phyloP scores from a whole-genome alignment of 257 asterid species.

The Solanum peruvianum region DNA sequence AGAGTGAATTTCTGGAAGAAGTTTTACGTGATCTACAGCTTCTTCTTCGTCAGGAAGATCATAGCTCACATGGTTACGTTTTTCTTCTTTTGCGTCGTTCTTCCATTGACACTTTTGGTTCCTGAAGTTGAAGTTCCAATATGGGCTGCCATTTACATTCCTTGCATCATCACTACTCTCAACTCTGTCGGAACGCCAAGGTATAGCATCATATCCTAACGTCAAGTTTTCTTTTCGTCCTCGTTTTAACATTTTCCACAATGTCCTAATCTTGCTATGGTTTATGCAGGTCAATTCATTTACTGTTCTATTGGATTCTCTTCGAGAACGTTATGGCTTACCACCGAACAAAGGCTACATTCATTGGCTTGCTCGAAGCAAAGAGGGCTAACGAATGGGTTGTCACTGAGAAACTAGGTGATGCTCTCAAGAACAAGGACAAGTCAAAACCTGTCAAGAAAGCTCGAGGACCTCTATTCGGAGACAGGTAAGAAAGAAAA shows the following conservation, averaged over 20 bases:
- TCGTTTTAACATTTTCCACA: no score
- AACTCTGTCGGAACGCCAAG: slow-evolving; percentile 96
- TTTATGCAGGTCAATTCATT: slow-evolving; percentile 68
- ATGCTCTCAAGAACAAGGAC: slow-evolving; percentile 54
- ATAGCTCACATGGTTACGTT: slow-evolving; percentile 90
- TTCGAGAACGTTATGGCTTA: slow-evolving; percentile 94
- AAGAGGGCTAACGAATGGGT: slow-evolving; percentile 95
- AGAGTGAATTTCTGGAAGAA: slow-evolving; percentile 75
- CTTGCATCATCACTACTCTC: slow-evolving; percentile 75
- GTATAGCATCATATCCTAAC: slow-evolving; percentile 7
- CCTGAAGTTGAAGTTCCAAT: slow-evolving; percentile 43
- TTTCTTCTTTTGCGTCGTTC: slow-evolving; percentile 39
- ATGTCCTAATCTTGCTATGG: not conserved
- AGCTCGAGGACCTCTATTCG: slow-evolving; percentile 26
- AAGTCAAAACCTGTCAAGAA: slow-evolving; percentile 29
- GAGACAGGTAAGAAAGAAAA: slow-evolving; percentile 46
- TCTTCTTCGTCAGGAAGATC: slow-evolving; percentile 92
- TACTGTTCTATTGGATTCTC: slow-evolving; percentile 89
- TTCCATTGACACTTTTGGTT: slow-evolving; percentile 35
- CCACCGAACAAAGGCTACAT: slow-evolving; percentile 92
- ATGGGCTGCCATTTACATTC: slow-evolving; percentile 89
- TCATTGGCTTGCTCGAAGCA: slow-evolving; percentile 80
- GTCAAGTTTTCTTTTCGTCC: not conserved
- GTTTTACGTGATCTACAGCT: slow-evolving; percentile 91
- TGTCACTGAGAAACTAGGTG: slow-evolving; percentile 95